Conservation (phyloP, 2,329 filamentous ascomycete species). For the Dothistroma pini region DNA sequence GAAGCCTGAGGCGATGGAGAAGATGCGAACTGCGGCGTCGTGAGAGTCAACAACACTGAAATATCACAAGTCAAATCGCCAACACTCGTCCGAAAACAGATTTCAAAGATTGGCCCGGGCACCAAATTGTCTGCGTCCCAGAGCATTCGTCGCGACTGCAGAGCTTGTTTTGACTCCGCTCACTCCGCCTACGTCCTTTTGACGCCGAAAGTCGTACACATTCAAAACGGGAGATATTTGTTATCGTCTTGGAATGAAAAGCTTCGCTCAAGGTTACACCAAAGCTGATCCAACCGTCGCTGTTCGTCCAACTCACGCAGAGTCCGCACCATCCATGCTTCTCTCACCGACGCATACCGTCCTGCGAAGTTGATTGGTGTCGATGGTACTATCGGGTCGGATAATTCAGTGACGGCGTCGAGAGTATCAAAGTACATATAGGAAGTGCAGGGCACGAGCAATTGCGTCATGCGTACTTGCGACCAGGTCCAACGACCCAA, state of each 20-base stretch:
- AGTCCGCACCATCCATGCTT: neutral
- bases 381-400: neutral
- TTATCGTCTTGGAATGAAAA: neutral
- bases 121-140: no score
- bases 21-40: constrained; percentile 26
- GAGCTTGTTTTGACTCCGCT: no score
- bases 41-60: neutral
- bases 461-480: neutral
- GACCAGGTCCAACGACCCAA: neutral
- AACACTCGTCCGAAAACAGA: neutral
- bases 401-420: neutral
- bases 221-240: neutral
- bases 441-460: neutral
- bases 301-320: neutral
- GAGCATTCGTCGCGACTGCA: no score
- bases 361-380: neutral
- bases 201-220: neutral
- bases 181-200: no score
- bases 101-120: no score
- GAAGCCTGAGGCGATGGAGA: constrained; percentile 37
- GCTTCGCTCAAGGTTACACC: neutral
- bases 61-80: neutral
- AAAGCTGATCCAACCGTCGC: neutral
- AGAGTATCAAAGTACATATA: neutral
- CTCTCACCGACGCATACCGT: neutral